Evolutionary conservation across 2,329 filamentous ascomycete species (phyloP), one percentile per base, ranked within the genome.

Genomic region (Cladosporium sp.): DNA sequence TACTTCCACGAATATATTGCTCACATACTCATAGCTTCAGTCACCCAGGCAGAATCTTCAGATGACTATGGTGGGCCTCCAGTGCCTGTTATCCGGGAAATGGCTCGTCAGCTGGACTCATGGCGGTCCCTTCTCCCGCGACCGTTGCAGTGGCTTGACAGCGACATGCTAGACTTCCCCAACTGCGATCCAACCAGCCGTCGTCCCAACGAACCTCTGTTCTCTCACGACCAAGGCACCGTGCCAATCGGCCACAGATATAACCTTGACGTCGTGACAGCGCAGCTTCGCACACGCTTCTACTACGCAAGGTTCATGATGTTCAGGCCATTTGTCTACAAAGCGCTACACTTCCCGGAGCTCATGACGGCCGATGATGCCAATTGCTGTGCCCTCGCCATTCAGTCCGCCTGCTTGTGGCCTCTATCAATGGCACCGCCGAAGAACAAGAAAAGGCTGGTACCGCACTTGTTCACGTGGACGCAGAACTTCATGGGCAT

Each of bases 391-490:
- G 82, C 79, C 3, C 76, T 82, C 59, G 86, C 84, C 62, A 76
- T 87, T 15, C 76, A 81, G 63, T 77, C 81, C 1, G 80, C 78
- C n/a, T 72, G 86, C 14, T 76, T 80, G 58, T 87, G 84, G 84
- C 84, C 84, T 1, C 75, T 87, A 22, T 76, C 79, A 20, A 78
- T 86, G 72, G 80, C 81, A 7, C 84, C 84, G 0, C 77, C 81
- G 0, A 81, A 80, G 61, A 75, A 79, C 55, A 80, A 80, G 67
- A 87, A 87, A 70, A 74, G 84, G 37, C 74, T 87, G 5, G 72
- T 87, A 0, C 84, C 84, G 0, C 80, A 81, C 58, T 65, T 83
- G 1, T 86, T 85, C 66, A 82, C 84, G 56, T 87, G 84, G 80
- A 83, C 82, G 8, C 83, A 86, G 63, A 85, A 84, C 60, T 76